Base-by-base conservation (phyloP, 2,329 filamentous ascomycete species). In the Clonostachys rhizophaga region DNA sequence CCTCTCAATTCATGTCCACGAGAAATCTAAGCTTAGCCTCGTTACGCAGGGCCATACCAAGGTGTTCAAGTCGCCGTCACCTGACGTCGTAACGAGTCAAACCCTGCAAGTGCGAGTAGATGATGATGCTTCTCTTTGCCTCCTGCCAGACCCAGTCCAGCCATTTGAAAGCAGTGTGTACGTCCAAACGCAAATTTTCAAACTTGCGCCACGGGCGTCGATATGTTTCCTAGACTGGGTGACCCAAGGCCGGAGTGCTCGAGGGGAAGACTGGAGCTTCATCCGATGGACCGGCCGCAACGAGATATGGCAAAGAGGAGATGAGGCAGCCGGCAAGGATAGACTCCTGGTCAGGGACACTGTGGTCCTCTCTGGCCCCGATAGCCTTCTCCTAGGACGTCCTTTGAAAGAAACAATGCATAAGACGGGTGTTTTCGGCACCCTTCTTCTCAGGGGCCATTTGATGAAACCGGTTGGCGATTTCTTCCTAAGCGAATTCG, bases 171-270 rank as follows among this genome's bases (percentile, higher is more conserved):
- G 81, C 52, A 95, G 89, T 59, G 81, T 87, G 40, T 97, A 96
- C 66, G 81, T 87, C 56, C 94, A 97, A 67, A 77, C 73, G 14
- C 94, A 97, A 65, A 78, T 83, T 17, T 96, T 96, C 65, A 78
- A 78, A 35, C 66, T 86, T 44, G 72, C 72, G 8, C 67, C 71
- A 9, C 66, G 60, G 6, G 80, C 74, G 55, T 83, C 86, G 39
- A 68, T 97, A 13, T 95, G 91, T 60, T 76, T 95, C 3, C 72
- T 96, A 42, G 94, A 99, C 65, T 99, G 94, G 94, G 91, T 97
- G 7, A 95, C 85, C 3, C 88, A 92, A 59, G 94, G 94, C 8
- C 82, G 94, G 16, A 81, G 77, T 5, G 91, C 94, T 5, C 81
- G 88, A 42, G 91, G 91, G 20, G 94, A 99, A 68, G 78, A 89